A percentile compares a stretch with the other conserved stretches of the same genome.
Evolutionary conservation across 164 flowering plant genomes (phyloP).

Genomic region (Santalum album): DNA sequence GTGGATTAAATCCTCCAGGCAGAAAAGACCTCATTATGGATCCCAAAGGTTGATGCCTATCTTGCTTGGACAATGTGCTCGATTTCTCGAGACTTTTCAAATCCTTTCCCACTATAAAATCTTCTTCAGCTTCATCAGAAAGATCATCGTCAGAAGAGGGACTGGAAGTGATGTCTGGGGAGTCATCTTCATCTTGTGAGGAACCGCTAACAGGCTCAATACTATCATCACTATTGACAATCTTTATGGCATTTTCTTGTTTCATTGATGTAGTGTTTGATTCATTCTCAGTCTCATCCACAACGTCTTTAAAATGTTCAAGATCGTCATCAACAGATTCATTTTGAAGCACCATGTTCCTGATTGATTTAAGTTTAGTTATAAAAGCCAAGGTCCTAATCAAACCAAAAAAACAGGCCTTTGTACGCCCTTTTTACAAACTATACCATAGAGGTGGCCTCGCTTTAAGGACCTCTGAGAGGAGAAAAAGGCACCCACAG

Average conservation of each 20-base stretch:
- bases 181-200: constrained; percentile 31
- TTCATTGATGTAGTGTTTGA: constrained; percentile 10
- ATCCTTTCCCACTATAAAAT: constrained; percentile 18
- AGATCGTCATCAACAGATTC: constrained; percentile 85
- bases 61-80: constrained; percentile 13
- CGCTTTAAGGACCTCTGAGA: constrained; percentile 93
- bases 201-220: constrained; percentile 24
- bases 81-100: constrained; percentile 16
- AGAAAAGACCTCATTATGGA: constrained; percentile 19
- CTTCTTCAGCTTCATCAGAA: constrained; percentile 43
- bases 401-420: not conserved
- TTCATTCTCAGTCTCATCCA: constrained; percentile 43
- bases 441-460: constrained; percentile 82
- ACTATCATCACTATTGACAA: constrained; percentile 11
- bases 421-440: not conserved
- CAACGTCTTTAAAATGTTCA: constrained; percentile 85
- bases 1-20: constrained; percentile 80
- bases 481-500: constrained; percentile 83
- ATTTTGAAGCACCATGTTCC: constrained; percentile 79
- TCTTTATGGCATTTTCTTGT: constrained; percentile 9
- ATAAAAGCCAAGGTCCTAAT: not conserved
- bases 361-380: constrained; percentile 12
- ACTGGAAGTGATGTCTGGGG: constrained; percentile 7
- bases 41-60: constrained; percentile 13
- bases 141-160: constrained; percentile 36